phyloP scores from a whole-genome alignment of 805 yeast genomes.

The Wickerhamiella dianesei region DNA sequence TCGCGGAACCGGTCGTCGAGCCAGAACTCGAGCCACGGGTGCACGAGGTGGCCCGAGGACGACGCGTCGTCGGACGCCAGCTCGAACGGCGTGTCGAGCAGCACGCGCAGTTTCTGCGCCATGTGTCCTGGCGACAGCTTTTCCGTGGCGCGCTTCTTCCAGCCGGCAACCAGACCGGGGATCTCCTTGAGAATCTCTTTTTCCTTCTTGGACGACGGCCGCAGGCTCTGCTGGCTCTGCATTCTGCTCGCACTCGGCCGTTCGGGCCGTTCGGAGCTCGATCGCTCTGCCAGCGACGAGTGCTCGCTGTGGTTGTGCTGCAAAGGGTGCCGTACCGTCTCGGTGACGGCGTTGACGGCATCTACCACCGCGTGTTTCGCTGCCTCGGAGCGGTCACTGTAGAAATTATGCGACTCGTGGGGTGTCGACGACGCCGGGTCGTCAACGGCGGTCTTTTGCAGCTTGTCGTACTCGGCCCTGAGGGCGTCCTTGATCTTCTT shows the following conservation, averaged over 20 bases:
- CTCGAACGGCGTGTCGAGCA: constrained; percentile 1
- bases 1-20: constrained; percentile 7
- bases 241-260: background rate
- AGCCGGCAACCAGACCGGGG: background rate
- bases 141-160: background rate
- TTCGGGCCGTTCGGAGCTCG: too few relatives aligned
- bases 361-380: background rate
- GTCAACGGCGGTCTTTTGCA: background rate
- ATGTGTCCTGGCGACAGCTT: background rate
- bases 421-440: background rate
- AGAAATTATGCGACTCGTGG: background rate
- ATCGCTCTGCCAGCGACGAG: too few relatives aligned
- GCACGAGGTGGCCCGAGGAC: constrained; percentile 2
- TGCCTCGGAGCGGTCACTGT: background rate
- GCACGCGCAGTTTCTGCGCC: background rate
- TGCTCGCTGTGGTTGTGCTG: background rate
- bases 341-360: background rate
- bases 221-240: background rate
- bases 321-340: background rate
- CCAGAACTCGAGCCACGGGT: constrained; percentile 19
- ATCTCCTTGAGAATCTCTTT: background rate
- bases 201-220: background rate
- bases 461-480: background rate
- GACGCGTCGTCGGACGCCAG: background rate
- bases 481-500: constrained; percentile 11